Percentiles rank a stretch among this genome's conserved stretches.
Evolutionary conservation across 108 stramenopile species (phyloP).

Genomic region (Nitzschia sp.): DNA sequence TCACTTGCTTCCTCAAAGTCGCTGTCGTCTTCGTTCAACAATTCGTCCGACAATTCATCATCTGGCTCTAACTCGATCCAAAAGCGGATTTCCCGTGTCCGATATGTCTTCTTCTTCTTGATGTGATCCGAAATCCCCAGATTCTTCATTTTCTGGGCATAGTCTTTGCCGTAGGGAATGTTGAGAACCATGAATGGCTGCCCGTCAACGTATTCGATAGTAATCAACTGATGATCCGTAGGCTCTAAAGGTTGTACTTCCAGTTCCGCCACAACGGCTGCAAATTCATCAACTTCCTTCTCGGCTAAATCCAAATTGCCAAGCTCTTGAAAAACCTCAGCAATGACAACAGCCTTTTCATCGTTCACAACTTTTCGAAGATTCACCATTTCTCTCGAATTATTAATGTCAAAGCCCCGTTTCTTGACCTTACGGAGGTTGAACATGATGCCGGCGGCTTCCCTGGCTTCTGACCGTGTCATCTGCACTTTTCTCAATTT

Average conservation of each 20-base stretch:
- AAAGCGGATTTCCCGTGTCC: not conserved
- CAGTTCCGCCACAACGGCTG: not conserved
- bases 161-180: not conserved
- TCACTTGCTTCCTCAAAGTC: slow-evolving; percentile 8
- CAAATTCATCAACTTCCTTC: slow-evolving; percentile 16
- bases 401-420: not conserved
- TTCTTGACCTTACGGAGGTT: slow-evolving; percentile 9
- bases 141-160: not conserved
- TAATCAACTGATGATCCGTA: not conserved
- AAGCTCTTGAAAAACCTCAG: not conserved
- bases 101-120: not conserved
- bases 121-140: not conserved
- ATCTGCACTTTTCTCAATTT: slow-evolving; percentile 5
- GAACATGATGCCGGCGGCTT: slow-evolving; percentile 16
- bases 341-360: not conserved
- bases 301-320: not conserved
- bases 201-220: slow-evolving; percentile 1
- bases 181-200: not conserved
- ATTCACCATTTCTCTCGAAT: slow-evolving; percentile 8
- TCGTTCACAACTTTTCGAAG: slow-evolving; percentile 4
- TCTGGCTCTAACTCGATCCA: slow-evolving; percentile 3
- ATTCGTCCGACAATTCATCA: not conserved
- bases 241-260: not conserved
- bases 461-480: slow-evolving; percentile 10
- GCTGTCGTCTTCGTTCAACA: not conserved